Evolutionary conservation across 2,329 filamentous ascomycete genomes (phyloP).

Genomic region (Paradendryphiella salina): DNA sequence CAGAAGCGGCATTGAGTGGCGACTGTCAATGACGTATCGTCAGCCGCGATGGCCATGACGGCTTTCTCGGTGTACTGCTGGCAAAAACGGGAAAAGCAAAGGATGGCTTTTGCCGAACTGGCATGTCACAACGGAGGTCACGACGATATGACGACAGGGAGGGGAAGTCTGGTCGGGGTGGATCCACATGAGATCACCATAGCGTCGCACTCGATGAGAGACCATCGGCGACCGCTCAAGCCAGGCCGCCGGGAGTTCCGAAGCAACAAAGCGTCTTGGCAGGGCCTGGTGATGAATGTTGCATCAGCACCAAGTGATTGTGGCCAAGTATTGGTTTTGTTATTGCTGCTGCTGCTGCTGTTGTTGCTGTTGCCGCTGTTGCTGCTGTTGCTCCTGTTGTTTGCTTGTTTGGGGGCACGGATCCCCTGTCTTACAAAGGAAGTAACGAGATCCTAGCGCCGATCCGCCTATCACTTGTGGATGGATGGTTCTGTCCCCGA

Average conservation of each 20-base stretch:
- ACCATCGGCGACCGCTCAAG: conserved; percentile 7
- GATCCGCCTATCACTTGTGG: conserved; percentile 13
- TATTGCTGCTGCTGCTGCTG: neutral
- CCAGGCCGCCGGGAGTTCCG: conserved; percentile 14
- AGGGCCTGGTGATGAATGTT: neutral
- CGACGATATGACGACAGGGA: conserved; percentile 31
- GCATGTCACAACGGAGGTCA: conserved; percentile 15
- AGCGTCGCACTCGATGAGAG: conserved; percentile 15
- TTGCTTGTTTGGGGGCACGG: conserved; percentile 12
- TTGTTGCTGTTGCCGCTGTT: no score
- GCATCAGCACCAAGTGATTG: neutral
- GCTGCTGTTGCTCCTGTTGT: no score
- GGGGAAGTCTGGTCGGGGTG: conserved; percentile 10
- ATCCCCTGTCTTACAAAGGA: conserved; percentile 1
- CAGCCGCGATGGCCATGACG: neutral
- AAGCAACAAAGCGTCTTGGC: neutral
- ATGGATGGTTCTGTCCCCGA: neutral
- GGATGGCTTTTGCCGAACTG: neutral
- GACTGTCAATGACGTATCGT: conserved; percentile 21
- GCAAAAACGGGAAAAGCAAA: neutral
- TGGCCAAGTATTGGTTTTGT: neutral
- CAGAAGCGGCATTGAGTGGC: conserved; percentile 12
- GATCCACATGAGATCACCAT: conserved; percentile 28
- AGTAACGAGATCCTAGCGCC: conserved; percentile 20
- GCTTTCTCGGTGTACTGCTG: neutral